A percentile compares a stretch with the other conserved stretches of the same genome.
Evolutionary conservation across 228 moss, liverwort and hornwort species (phyloP).

Genomic region (Sphagnum magellanicum): DNA sequence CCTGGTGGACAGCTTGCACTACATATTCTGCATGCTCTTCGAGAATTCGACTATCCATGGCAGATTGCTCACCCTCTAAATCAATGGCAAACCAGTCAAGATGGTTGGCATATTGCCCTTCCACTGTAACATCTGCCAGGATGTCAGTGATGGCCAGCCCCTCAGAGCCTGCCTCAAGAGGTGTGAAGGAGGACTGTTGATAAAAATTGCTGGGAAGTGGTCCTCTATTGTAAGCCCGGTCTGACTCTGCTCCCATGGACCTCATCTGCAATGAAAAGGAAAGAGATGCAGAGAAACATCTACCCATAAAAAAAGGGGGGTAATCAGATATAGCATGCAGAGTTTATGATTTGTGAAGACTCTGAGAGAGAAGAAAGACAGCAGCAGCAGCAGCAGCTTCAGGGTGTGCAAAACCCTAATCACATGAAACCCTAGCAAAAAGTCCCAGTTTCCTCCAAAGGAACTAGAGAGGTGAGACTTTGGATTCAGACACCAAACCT

Average conservation of each 20-base stretch:
- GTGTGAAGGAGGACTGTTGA: slow-evolving; percentile 81
- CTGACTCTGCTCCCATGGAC: slow-evolving; percentile 92
- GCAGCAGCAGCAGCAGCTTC: too few relatives aligned
- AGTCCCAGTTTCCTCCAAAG: too few relatives aligned
- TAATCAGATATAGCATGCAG: too few relatives aligned
- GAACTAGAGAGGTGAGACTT: too few relatives aligned
- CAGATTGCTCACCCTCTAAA: slow-evolving; percentile 99
- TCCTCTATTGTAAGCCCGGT: slow-evolving; percentile 92
- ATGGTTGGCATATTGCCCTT: slow-evolving; percentile 83
- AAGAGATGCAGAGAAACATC: too few relatives aligned
- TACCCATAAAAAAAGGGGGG: too few relatives aligned
- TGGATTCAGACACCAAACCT: slow-evolving; percentile 31
- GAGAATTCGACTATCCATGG: slow-evolving; percentile 97
- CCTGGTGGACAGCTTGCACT: slow-evolving; percentile 88
- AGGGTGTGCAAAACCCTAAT: too few relatives aligned
- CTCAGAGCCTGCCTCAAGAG: slow-evolving; percentile 63
- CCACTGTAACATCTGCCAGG: slow-evolving; percentile 25
- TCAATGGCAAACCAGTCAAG: slow-evolving; percentile 99
- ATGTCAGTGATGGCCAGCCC: slow-evolving; percentile 32
- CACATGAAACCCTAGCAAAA: too few relatives aligned
- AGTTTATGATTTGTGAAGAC: too few relatives aligned
- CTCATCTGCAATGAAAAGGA: slow-evolving; percentile 46
- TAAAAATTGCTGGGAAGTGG: slow-evolving; percentile 75
- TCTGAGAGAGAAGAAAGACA: too few relatives aligned
- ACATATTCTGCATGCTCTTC: slow-evolving; percentile 98